These are phyloP conservation scores for Aspergillus coremiiformis DNA, from an alignment of 495 filamentous ascomycete species.

Conservation along the genomic window DNA sequence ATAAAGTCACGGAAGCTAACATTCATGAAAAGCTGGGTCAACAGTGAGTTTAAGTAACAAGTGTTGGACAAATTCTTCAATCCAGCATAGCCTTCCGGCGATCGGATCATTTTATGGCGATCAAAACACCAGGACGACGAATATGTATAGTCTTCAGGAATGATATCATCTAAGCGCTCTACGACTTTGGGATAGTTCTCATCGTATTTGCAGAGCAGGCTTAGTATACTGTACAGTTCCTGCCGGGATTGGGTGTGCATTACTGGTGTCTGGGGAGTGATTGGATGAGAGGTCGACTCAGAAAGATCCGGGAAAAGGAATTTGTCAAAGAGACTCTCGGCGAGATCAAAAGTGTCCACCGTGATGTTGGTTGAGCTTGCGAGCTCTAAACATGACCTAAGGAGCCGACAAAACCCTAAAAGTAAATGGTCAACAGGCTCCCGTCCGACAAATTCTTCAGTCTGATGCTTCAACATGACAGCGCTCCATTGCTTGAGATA, in stretches of 20 bases:
- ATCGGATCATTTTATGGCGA: constrained; percentile 59
- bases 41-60: constrained; percentile 93
- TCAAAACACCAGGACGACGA: constrained; percentile 55
- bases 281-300: constrained; percentile 12
- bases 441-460: constrained; percentile 47
- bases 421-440: constrained; percentile 43
- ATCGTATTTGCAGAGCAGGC: constrained; percentile 50
- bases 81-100: constrained; percentile 71
- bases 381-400: constrained; percentile 43
- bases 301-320: constrained; percentile 64
- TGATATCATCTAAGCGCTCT: constrained; percentile 44
- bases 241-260: constrained; percentile 51
- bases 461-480: constrained; percentile 48
- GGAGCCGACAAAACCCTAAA: constrained; percentile 39
- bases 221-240: constrained; percentile 57
- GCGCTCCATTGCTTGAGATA: constrained; percentile 47
- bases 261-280: constrained; percentile 37
- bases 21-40: constrained; percentile 98
- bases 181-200: constrained; percentile 45
- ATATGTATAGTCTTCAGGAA: constrained; percentile 48
- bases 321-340: constrained; percentile 53
- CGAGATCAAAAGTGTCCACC: constrained; percentile 44
- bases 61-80: constrained; percentile 89
- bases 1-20: constrained; percentile 80
- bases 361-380: constrained; percentile 36